Evolutionary conservation across 108 stramenopile genomes (phyloP).

Genomic region (Skeletonema tropicum): DNA sequence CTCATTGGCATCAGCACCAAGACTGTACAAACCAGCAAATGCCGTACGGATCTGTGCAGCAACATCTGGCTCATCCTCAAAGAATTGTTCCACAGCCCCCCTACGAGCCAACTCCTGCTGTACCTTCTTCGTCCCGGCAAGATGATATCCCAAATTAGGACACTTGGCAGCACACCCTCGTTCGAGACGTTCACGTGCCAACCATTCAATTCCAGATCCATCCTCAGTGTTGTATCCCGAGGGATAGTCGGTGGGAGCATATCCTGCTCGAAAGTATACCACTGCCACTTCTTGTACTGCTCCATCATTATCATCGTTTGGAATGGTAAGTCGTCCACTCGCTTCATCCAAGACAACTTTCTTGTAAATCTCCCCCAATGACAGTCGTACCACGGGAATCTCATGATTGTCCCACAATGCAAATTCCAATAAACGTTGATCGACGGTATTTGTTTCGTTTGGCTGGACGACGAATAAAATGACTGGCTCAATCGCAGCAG

Average conservation of each 20-base stretch:
- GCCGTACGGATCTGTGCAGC: conserved; percentile 58
- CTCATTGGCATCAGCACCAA: conserved; percentile 74
- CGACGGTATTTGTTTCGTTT: conserved; percentile 94
- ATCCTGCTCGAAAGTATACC: conserved; percentile 96
- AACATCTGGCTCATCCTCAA: conserved; percentile 45
- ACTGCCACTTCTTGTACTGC: conserved; percentile 67
- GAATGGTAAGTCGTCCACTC: conserved; percentile 53
- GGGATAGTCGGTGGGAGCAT: conserved; percentile 95
- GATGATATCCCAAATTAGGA: conserved; percentile 92
- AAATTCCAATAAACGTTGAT: conserved; percentile 94
- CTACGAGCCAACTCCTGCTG: conserved; percentile 93
- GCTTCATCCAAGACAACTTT: conserved; percentile 43
- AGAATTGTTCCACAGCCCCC: conserved; percentile 88
- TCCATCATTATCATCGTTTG: conserved; percentile 23
- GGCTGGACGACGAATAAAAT: conserved; percentile 95
- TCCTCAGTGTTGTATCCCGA: conserved; percentile 56
- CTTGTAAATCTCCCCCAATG: conserved; percentile 60
- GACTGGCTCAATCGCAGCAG: conserved; percentile 23
- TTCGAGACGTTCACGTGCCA: conserved; percentile 85
- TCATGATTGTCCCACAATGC: conserved; percentile 80
- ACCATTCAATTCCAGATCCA: conserved; percentile 81
- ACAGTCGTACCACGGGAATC: conserved; percentile 79
- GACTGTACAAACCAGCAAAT: conserved; percentile 84
- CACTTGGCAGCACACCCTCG: conserved; percentile 89
- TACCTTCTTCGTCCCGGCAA: conserved; percentile 98